phyloP scores from a whole-genome alignment of 2,329 filamentous ascomycete genomes.

The Stemphylium beticola region DNA sequence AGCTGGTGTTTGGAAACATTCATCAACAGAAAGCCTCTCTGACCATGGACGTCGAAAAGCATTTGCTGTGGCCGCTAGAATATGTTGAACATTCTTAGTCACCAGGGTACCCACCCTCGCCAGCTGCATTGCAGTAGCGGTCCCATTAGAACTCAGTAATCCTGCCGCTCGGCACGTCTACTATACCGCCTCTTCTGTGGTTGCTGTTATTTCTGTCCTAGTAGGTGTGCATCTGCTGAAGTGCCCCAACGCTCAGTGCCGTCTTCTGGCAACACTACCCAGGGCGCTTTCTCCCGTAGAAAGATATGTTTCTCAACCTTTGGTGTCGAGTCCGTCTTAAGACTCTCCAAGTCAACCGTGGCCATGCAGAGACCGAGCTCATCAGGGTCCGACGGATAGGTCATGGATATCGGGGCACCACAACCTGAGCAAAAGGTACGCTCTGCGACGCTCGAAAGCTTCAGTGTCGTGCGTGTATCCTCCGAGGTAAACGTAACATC shows the following conservation, averaged over 20 bases:
- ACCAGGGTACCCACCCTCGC: background rate
- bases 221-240: slow-evolving; percentile 23
- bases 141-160: background rate
- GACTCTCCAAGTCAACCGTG: slow-evolving; percentile 51
- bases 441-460: slow-evolving; percentile 51
- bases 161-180: background rate
- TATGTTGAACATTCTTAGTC: background rate
- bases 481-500: slow-evolving; percentile 45
- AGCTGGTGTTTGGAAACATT: background rate
- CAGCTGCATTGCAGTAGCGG: background rate
- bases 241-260: slow-evolving; percentile 34
- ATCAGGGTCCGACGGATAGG: slow-evolving; percentile 44
- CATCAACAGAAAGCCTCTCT: background rate
- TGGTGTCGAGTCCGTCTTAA: slow-evolving; percentile 37
- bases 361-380: slow-evolving; percentile 48
- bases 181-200: background rate
- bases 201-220: slow-evolving; percentile 4
- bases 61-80: background rate
- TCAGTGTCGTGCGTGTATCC: slow-evolving; percentile 40
- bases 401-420: slow-evolving; percentile 56
- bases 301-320: slow-evolving; percentile 53
- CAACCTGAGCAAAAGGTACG: slow-evolving; percentile 55
- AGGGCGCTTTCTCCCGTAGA: slow-evolving; percentile 48
- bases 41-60: background rate
- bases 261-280: slow-evolving; percentile 38